Conservation (phyloP, 2,329 filamentous ascomycete genomes). For the Fusarium aywerte region DNA sequence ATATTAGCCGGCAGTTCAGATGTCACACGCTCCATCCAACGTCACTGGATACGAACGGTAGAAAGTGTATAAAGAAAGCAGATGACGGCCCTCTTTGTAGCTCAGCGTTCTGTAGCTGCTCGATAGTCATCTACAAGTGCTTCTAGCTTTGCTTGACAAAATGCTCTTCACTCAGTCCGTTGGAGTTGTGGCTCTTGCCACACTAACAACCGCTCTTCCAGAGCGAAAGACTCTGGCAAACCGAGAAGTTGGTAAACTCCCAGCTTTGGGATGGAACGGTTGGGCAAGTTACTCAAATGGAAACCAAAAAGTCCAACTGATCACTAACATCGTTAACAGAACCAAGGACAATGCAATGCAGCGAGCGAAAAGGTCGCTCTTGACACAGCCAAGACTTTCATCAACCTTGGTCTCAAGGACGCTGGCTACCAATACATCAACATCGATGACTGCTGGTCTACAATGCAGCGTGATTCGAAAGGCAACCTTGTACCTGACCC, state of each 20-base stretch:
- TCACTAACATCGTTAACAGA: background rate
- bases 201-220: slow-evolving; percentile 5
- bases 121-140: background rate
- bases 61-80: slow-evolving; percentile 5
- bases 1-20: slow-evolving; percentile 22
- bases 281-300: background rate
- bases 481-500: slow-evolving; percentile 23
- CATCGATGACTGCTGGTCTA: slow-evolving; percentile 32
- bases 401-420: slow-evolving; percentile 20
- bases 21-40: background rate
- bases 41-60: no score
- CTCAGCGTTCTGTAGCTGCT: background rate
- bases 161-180: slow-evolving; percentile 22
- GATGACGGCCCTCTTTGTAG: background rate
- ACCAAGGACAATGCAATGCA: slow-evolving; percentile 26
- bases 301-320: fast-evolving
- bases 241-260: slow-evolving; percentile 21
- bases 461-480: slow-evolving; percentile 18
- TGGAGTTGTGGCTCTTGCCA: slow-evolving; percentile 21
- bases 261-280: slow-evolving; percentile 27
- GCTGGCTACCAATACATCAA: slow-evolving; percentile 26
- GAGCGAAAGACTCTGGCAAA: slow-evolving; percentile 7
- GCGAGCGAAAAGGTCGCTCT: slow-evolving; percentile 26
- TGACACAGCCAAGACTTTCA: slow-evolving; percentile 21
- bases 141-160: background rate